A percentile compares a stretch with the other conserved stretches of the same genome.
phyloP scores from a whole-genome alignment of 108 stramenopile species.

The Cyclotella distinguenda region DNA sequence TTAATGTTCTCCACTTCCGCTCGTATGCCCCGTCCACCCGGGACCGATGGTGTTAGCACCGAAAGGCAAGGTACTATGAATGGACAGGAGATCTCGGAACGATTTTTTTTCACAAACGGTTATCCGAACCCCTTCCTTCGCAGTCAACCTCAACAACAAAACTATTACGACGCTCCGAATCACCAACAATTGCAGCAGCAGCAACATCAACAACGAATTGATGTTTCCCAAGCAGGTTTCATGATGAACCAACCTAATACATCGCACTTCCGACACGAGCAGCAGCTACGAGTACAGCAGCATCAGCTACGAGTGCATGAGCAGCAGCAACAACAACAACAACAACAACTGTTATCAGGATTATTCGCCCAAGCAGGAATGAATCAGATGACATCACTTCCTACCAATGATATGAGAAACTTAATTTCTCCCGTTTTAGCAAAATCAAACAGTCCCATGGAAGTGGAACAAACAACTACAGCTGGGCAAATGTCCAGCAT shows the following conservation, averaged over 20 bases:
- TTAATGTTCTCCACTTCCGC: neutral
- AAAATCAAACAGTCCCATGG: constrained; percentile 1
- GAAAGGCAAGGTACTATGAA: neutral
- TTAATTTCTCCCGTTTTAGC: neutral
- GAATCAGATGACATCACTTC: neutral
- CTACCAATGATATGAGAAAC: neutral
- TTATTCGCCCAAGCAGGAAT: neutral
- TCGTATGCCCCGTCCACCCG: neutral
- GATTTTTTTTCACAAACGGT: neutral
- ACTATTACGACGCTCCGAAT: too few species aligned
- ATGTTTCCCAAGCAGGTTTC: neutral
- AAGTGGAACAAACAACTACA: neutral
- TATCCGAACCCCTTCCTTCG: too few species aligned
- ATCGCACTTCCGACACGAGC: neutral
- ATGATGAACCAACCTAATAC: neutral
- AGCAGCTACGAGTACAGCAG: constrained; percentile 3
- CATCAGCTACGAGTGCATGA: constrained; percentile 5
- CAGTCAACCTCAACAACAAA: too few species aligned
- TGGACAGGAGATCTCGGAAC: neutral
- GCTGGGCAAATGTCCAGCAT: neutral
- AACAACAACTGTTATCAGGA: constrained; percentile 2
- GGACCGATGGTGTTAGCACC: neutral
- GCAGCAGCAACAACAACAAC: neutral
- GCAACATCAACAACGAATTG: constrained; percentile 5
- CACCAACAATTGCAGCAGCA: neutral